These are phyloP conservation scores for Penicillium paxilli DNA, from an alignment of 495 filamentous ascomycete genomes.

Conservation along the genomic window DNA sequence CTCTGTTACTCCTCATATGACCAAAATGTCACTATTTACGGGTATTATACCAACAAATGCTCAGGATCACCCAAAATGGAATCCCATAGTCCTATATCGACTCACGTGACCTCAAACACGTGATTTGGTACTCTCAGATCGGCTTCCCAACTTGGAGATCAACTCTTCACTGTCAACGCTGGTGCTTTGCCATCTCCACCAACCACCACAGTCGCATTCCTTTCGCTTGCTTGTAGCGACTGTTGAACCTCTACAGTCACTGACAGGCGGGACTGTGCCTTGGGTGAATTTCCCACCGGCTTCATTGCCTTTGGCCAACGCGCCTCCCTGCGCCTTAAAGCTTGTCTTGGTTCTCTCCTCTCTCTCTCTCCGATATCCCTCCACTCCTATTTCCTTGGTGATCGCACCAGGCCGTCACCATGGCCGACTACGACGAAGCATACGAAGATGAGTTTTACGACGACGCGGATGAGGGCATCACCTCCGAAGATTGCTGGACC, in stretches of 20 bases:
- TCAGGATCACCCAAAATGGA: too few relatives aligned
- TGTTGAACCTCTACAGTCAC: conserved; percentile 11
- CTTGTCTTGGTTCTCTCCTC: neutral
- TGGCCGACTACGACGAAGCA: conserved; percentile 54
- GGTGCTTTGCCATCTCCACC: conserved; percentile 13
- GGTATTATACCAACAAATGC: too few relatives aligned
- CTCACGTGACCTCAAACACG: conserved; percentile 7
- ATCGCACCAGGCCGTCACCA: conserved; percentile 26
- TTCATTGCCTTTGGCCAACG: conserved; percentile 8
- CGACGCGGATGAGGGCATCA: conserved; percentile 68
- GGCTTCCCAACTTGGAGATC: conserved; percentile 27
- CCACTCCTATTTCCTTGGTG: neutral
- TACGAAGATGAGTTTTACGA: conserved; percentile 57
- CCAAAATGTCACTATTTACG: too few relatives aligned
- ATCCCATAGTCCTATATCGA: too few relatives aligned
- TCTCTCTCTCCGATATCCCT: neutral
- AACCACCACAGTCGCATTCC: conserved; percentile 10
- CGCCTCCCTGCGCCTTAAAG: neutral
- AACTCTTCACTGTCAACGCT: conserved; percentile 25
- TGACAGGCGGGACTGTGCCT: conserved; percentile 26
- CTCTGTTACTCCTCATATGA: too few relatives aligned
- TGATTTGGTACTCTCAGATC: too few relatives aligned
- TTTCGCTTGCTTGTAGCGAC: conserved; percentile 12
- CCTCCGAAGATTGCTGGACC: conserved; percentile 93
- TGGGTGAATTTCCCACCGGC: conserved; percentile 23